Evolutionary conservation across 2,329 filamentous ascomycete species (phyloP).

Genomic region (Pestalotiopsis sp.): DNA sequence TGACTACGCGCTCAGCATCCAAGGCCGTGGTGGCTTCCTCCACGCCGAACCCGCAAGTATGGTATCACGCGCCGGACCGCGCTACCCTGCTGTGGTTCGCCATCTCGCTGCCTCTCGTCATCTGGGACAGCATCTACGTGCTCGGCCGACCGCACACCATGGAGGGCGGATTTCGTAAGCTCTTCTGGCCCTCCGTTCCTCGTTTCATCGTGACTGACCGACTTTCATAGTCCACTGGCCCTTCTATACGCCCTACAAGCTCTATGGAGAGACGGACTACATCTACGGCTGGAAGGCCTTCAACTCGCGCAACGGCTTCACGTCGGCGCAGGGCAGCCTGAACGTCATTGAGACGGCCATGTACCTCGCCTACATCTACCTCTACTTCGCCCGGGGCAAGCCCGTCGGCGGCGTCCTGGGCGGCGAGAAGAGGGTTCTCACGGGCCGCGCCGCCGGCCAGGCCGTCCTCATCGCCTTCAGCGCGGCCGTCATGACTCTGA

Average conservation of each 20-base stretch:
- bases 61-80: slow-evolving; percentile 47
- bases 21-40: not conserved
- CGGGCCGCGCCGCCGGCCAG: slow-evolving; percentile 43
- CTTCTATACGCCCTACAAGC: slow-evolving; percentile 74
- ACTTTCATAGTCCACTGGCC: slow-evolving; percentile 59
- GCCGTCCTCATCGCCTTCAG: slow-evolving; percentile 53
- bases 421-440: slow-evolving; percentile 33
- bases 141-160: slow-evolving; percentile 80
- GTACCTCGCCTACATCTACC: slow-evolving; percentile 59
- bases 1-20: slow-evolving; percentile 28
- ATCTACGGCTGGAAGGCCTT: slow-evolving; percentile 80
- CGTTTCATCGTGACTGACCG: not conserved
- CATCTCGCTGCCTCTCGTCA: slow-evolving; percentile 74
- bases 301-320: slow-evolving; percentile 71
- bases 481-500: slow-evolving; percentile 60
- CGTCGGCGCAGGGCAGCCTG: slow-evolving; percentile 69
- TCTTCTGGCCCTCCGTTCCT: not conserved
- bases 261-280: slow-evolving; percentile 80
- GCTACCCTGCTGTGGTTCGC: slow-evolving; percentile 68
- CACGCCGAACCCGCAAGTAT: slow-evolving; percentile 22
- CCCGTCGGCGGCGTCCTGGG: slow-evolving; percentile 16
- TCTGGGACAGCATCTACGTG: slow-evolving; percentile 82
- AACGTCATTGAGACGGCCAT: slow-evolving; percentile 69
- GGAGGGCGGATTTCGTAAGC: slow-evolving; percentile 63
- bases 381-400: slow-evolving; percentile 32